Evolutionary conservation across 1,139 yeast species (phyloP), one percentile per base, ranked within the genome.

Genomic region (Pichia sp.): DNA sequence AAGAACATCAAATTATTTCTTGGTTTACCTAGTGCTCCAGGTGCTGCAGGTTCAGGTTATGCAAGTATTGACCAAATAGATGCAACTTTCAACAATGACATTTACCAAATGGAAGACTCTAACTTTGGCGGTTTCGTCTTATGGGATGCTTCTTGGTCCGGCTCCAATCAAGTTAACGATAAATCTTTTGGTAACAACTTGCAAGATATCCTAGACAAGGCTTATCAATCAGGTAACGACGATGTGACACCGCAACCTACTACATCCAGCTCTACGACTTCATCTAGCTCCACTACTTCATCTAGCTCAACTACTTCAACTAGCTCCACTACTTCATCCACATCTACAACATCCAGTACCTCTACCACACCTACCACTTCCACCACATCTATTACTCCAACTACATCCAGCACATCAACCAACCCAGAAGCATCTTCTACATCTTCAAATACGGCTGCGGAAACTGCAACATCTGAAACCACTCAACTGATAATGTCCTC

Each of bases 111-210:
- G 7, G 45, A 41, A 27, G 46, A 41, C 22, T 33, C 50, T 1
- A 58, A 70, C 37, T 84, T 87, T 52, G 96, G 94, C 45, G 96
- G 96, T 55, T 71, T 87, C 49, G 77, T 84, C 64, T 62, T 86
- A 44, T 87, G 96, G 96, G 96, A 87, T 60, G 95, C 94, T 36
- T 80, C 93, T 37, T 86, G 81, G 58, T 87, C 81, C 13, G 72
- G 67, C 55, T 55, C 67, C 16, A 85, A 84, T 54, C 57, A 53
- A 20, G 63, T 66, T n/a, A 36, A 45, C 33, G 50, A 39, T 27
- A 25, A 29, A 13, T 34, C 47, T 11, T 46, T 33, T 34, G 73
- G 64, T 26, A 59, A 53, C 21, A 63, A 62, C 13, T 60, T 74
- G 63, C 70, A 72, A 52, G 47, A 50, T 24, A 47, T 62, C 32